These are phyloP conservation scores for Fusarium incarnatum DNA, from an alignment of 2,329 filamentous ascomycete species.

Conservation along the genomic window DNA sequence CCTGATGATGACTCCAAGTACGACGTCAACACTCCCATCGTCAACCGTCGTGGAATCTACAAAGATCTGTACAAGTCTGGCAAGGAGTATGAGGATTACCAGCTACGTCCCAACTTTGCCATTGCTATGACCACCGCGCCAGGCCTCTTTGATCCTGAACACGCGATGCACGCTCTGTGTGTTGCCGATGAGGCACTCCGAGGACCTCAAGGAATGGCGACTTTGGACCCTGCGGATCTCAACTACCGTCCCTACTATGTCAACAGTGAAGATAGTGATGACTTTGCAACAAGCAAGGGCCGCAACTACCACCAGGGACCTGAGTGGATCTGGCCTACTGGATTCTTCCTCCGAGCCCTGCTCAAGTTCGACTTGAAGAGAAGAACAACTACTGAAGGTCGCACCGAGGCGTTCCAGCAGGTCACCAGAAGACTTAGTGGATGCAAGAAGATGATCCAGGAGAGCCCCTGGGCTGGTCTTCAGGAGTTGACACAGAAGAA, in stretches of 20 bases:
- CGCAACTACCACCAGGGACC: constrained; percentile 98
- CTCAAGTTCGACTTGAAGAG: constrained; percentile 89
- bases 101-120: constrained; percentile 92
- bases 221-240: constrained; percentile 88
- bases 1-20: constrained; percentile 78
- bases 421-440: constrained; percentile 84
- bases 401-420: constrained; percentile 93
- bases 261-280: constrained; percentile 91
- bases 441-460: constrained; percentile 85
- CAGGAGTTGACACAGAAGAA: constrained; percentile 93
- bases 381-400: constrained; percentile 68
- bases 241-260: constrained; percentile 96
- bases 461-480: constrained; percentile 88
- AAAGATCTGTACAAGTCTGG: constrained; percentile 95
- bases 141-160: constrained; percentile 81
- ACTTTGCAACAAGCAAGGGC: constrained; percentile 93
- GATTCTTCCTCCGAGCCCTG: constrained; percentile 92
- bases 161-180: constrained; percentile 83
- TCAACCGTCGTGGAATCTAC: constrained; percentile 96
- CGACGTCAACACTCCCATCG: constrained; percentile 80
- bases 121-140: constrained; percentile 96
- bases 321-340: constrained; percentile 98
- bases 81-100: constrained; percentile 98
- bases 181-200: constrained; percentile 83
- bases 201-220: constrained; percentile 94